phyloP scores from a whole-genome alignment of 352 stramenopile species.

The Phytopythium kandeliae region DNA sequence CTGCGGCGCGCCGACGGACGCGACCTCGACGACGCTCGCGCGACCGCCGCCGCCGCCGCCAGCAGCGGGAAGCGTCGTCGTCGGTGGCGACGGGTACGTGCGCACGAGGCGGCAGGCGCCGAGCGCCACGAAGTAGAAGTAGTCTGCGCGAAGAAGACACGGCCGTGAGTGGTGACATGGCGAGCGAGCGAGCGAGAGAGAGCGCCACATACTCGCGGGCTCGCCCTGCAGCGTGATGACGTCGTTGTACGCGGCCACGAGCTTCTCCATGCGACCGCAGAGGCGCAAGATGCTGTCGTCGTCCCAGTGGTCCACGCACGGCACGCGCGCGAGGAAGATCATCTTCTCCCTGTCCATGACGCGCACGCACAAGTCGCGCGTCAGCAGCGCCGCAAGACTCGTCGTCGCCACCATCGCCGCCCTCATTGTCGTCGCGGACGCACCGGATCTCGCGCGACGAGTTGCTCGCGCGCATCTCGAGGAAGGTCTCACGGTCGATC shows the following conservation, averaged over 20 bases:
- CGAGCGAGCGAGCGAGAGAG: neutral
- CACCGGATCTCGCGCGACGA: constrained; percentile 49
- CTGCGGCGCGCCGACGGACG: constrained; percentile 43
- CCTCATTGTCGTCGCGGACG: too few relatives aligned
- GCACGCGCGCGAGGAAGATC: constrained; percentile 38
- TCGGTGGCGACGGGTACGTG: constrained; percentile 3
- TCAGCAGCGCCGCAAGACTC: too few relatives aligned
- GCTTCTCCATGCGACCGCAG: constrained; percentile 54
- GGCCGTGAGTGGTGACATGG: neutral
- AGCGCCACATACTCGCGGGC: constrained; percentile 30
- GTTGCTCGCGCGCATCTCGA: constrained; percentile 52
- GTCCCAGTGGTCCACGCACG: constrained; percentile 58
- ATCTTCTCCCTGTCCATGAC: constrained; percentile 69
- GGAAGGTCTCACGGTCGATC: constrained; percentile 57
- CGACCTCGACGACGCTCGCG: constrained; percentile 56
- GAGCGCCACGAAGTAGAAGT: constrained; percentile 63
- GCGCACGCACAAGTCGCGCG: too few relatives aligned
- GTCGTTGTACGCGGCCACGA: constrained; percentile 62
- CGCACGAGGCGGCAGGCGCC: constrained; percentile 56
- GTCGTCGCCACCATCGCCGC: too few relatives aligned
- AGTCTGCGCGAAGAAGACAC: constrained; percentile 15
- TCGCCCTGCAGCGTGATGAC: constrained; percentile 48
- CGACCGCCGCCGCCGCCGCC: constrained; percentile 8
- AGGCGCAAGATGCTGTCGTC: constrained; percentile 49
- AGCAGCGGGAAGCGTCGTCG: neutral